Base-by-base conservation (phyloP, 1,284 basidiomycete species). In the Trichosporon faecale region DNA sequence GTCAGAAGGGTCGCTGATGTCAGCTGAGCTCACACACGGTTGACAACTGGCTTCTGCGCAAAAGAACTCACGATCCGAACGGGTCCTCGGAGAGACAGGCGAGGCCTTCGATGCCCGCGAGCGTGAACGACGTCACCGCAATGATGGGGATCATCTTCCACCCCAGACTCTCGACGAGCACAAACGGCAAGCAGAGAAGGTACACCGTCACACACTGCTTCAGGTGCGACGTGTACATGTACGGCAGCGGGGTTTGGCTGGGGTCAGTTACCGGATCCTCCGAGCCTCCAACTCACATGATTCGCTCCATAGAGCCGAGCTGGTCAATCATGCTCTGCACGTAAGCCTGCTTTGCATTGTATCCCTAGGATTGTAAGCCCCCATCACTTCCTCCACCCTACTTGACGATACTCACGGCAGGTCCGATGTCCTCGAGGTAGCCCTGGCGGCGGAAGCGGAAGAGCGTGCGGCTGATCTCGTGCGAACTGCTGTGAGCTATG, bases 141-240 rank as follows among this genome's bases (percentile, higher is more conserved):
- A 92, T 89, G 33, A 95, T 86, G n/a, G 91, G 91, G 21, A 95
- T 86, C 79, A 90, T 91, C 64, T 87, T 87, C 91, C 91, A 94
- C 16, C 90, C 81, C 74, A 78, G 76, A 66, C 70, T 64, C 44
- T 88, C 87, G 64, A 94, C 88, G 33, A 95, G 87, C 5, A 91
- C 92, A 76, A 94, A 89, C 1, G 94, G 94, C 21, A 95, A 86
- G 55, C 91, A 88, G 78, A 94, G 94, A 12, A 95, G 88, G 83
- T 95, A 94, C 1, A 95, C 84, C 1, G 90, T 90, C n/a, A 94
- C 91, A 73, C 91, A 92, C 88, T 96, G 94, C 82, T 96, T 96
- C 77, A 96, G 86, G 82, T 96, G 94, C 73, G 95, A 92, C 52
- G 91, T 88, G 71, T 82, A 81, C 64, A 83, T 75, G 72, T 80